phyloP scores from a whole-genome alignment of 805 yeast species.

The Lipomyces lipofer region DNA sequence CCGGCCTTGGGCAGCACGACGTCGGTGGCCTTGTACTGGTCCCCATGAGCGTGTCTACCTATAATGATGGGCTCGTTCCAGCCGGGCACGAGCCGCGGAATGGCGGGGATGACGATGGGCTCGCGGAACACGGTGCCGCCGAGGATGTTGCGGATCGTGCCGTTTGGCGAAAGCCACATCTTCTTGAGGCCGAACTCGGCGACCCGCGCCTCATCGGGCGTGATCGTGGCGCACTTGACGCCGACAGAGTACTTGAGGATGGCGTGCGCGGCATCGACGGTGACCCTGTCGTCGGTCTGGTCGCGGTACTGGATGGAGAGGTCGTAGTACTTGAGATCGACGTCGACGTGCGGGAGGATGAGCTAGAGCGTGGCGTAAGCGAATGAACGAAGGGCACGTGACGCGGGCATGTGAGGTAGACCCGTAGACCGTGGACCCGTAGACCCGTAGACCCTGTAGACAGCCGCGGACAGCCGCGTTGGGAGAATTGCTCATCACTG shows the following conservation, averaged over 20 bases:
- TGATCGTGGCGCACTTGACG: slow-evolving; percentile 95
- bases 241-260: slow-evolving; percentile 88
- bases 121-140: slow-evolving; percentile 98
- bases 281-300: slow-evolving; percentile 82
- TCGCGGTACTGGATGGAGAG: slow-evolving; percentile 85
- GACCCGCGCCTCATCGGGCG: slow-evolving; percentile 95
- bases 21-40: slow-evolving; percentile 94
- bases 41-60: slow-evolving; percentile 97
- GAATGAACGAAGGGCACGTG: too few species aligned
- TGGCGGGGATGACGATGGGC: slow-evolving; percentile 85
- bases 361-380: slow-evolving; percentile 40
- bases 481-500: too few species aligned
- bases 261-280: slow-evolving; percentile 87
- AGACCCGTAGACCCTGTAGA: too few species aligned
- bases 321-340: slow-evolving; percentile 90
- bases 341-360: slow-evolving; percentile 78
- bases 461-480: too few species aligned
- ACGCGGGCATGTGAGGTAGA: too few species aligned
- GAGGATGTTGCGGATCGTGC: slow-evolving; percentile 90
- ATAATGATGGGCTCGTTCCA: slow-evolving; percentile 96
- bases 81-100: slow-evolving; percentile 84
- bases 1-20: slow-evolving; percentile 81
- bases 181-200: slow-evolving; percentile 85
- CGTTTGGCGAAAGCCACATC: slow-evolving; percentile 98
- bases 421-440: too few species aligned